Base-by-base conservation (phyloP, 2,329 filamentous ascomycete genomes). In the Alternaria arborescens region DNA sequence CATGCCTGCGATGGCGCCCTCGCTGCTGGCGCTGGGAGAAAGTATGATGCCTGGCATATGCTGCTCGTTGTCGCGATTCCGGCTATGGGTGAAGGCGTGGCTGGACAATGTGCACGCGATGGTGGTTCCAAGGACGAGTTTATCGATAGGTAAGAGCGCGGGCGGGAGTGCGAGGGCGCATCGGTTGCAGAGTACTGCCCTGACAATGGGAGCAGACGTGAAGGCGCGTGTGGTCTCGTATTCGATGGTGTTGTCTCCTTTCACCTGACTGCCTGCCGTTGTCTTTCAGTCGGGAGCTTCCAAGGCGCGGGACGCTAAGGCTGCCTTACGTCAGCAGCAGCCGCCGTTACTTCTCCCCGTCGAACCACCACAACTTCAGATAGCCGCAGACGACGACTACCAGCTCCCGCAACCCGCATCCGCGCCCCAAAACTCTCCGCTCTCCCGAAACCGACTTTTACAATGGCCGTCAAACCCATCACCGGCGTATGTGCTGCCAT, bases 391-490 rank as follows among this genome's bases (percentile, higher is more conserved):
- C 66, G 62, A 61, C 68, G 63, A 70, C 67, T 59, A 71, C 70
- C 73, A 71, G 67, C 71, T 68, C 65, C 69, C 63, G 66, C 55
- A 64, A 63, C 60, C 73, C 69, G 64, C 72, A 68, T 50, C 55
- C 66, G 68, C 68, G 61, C 64, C 67, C 60, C 67, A 68, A 66
- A 71, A 65, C 74, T 71, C 71, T 71, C 68, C 71, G 56, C 70
- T 69, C 69, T 58, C 55, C 64, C 56, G 61, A 66, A 65, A 60
- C 48, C 63, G 44, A 70, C 44, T 60, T 60, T 60, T 69, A 66
- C 67, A 70, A 82, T 82, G 80, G 77, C 77, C 62, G 68, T 84
- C 73, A 83, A 83, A 78, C 82, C 82, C 65, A 84, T 84, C 70
- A 83, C 82, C 65, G 82, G 82, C 71, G 82, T 84, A 83, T 61